phyloP scores from a whole-genome alignment of 805 yeast species.

The Saccharomycopsis javanensis region DNA sequence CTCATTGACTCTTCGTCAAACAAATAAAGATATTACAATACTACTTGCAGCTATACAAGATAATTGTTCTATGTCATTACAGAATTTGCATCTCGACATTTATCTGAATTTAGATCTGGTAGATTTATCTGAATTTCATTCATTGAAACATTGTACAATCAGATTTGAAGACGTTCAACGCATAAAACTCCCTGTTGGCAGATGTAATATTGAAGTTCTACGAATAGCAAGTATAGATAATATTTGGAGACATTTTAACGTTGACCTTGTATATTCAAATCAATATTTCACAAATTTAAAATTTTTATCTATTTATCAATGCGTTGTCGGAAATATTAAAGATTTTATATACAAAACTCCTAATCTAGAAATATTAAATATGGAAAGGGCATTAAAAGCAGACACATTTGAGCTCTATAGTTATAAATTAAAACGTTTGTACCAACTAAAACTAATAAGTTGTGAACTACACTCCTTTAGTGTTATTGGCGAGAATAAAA shows the following conservation, averaged over 20 bases:
- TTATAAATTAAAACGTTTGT: background rate
- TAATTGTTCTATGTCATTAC: background rate
- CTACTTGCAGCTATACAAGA: too few relatives aligned
- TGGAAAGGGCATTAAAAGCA: background rate
- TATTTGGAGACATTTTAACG: background rate
- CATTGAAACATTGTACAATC: background rate
- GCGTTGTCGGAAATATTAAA: background rate
- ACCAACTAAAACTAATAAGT: background rate
- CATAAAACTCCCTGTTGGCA: background rate
- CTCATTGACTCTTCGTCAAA: too few relatives aligned
- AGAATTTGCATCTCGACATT: background rate
- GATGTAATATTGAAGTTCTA: background rate
- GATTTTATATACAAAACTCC: background rate
- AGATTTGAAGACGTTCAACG: background rate
- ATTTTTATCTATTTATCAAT: background rate
- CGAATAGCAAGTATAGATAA: background rate
- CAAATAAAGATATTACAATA: too few relatives aligned
- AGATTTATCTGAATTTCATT: background rate
- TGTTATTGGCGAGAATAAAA: background rate
- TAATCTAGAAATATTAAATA: background rate
- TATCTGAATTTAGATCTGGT: background rate
- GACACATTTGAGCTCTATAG: background rate
- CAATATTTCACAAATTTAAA: background rate
- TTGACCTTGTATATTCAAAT: background rate
- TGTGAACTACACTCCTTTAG: background rate